Evolutionary conservation across 192 early-diverging fungal genomes (phyloP), one percentile per base, ranked within the genome.

Genomic region (Mortierella alpina): DNA sequence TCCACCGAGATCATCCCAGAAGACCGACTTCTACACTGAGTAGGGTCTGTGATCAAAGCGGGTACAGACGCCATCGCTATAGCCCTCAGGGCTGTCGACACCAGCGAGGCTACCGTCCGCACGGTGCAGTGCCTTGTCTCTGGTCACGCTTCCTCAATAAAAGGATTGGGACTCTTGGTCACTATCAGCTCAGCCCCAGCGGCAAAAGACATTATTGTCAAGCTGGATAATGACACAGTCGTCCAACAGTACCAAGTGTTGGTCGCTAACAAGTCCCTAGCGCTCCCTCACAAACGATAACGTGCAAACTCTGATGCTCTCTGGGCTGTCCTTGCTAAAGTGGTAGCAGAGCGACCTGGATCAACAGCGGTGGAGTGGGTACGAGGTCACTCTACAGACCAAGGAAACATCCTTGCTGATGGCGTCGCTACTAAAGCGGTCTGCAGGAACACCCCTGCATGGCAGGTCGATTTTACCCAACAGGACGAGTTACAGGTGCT

Each of bases 211-310:
- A 42, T 67, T 6, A 10, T 42, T 4, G 53, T 46, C 4, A 17
- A 55, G 4, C 41, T 67, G 14, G 65, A 67, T n/a, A 67, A 67
- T 14, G 3, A 40, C 9, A 6, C 53, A 41, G 54, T 67, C 2
- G 65, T 67, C 2, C 12, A 20, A 7, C 45, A 57, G 6, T 57
- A 14, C 18, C 40, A 46, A 1, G 7, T 20, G 8, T 44, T 67
- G 0, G 65, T 67, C 1, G 46, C n/a, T 3, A 39, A 54, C 2
- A 6, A n/a, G 4, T 8, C 1, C 4, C 5, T 8, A 7, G 20
- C 65, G 17, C 6, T 67, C 5, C 65, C 44, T 1, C 13, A 44
- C 41, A 44, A 67, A 42, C 41, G 65, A 4, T 42, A 15, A 7
- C 14, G 53, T 42, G 14, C 14, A 1, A 67, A 3, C 0, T 50